A percentile compares a stretch with the other conserved stretches of the same genome.
Conservation (phyloP, 106 monocot genomes). For the Dioscorea zingiberensis region DNA sequence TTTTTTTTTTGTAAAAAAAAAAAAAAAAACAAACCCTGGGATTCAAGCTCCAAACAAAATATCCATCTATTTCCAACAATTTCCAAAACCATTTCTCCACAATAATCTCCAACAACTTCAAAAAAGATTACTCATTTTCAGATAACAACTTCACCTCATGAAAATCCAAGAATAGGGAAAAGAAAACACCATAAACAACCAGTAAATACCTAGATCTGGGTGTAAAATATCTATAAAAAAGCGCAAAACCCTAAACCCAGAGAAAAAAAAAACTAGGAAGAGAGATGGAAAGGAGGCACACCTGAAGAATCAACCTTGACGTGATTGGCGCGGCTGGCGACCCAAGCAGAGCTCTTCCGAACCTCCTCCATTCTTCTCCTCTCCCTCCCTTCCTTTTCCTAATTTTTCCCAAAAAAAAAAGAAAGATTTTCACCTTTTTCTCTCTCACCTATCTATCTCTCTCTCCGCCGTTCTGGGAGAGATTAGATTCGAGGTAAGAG, state of each 20-base stretch:
- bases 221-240: not conserved
- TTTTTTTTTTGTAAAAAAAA: no score
- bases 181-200: not conserved
- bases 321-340: conserved; percentile 52
- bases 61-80: not conserved
- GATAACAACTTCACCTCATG: no score
- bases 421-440: not conserved
- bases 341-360: conserved; percentile 64
- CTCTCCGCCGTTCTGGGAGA: not conserved
- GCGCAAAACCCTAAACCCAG: conserved; percentile 28
- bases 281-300: not conserved
- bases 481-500: no score
- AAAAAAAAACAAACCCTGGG: no score
- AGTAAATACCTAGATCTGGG: not conserved
- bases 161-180: not conserved
- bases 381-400: not conserved
- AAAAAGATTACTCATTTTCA: not conserved
- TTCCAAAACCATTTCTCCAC: not conserved
- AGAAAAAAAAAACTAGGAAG: not conserved
- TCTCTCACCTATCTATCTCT: not conserved
- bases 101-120: not conserved
- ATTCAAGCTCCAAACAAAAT: no score
- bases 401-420: not conserved
- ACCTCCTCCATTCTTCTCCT: conserved; percentile 58
- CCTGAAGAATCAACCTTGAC: conserved; percentile 65